Conservation (phyloP, 2,329 filamentous ascomycete genomes). For the Immersiporthe knoxdaviesiana region DNA sequence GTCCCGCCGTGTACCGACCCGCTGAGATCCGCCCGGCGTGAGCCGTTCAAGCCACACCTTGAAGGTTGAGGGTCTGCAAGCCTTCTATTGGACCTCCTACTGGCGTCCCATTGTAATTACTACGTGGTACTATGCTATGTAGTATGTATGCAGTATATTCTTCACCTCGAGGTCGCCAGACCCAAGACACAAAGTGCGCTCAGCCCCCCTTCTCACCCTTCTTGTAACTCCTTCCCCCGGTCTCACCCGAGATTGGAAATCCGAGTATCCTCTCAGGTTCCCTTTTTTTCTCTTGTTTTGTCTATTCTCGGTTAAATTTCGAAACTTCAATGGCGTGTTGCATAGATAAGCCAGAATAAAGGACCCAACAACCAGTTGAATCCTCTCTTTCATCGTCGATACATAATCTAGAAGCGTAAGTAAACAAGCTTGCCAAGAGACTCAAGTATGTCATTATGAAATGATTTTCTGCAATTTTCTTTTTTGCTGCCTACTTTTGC, state of each 20-base stretch:
- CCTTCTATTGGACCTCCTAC: background rate
- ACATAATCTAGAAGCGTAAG: background rate
- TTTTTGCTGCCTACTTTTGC: too few relatives aligned
- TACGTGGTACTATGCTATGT: background rate
- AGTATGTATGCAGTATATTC: too few relatives aligned
- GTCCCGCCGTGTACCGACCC: conserved; percentile 26
- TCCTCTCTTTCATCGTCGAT: background rate
- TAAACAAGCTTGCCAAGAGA: background rate
- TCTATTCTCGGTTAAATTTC: conserved; percentile 16
- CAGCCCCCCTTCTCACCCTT: background rate
- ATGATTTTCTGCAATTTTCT: too few relatives aligned
- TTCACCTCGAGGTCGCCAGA: background rate
- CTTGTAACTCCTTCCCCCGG: background rate
- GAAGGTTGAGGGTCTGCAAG: background rate
- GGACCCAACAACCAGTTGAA: background rate
- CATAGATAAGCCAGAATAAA: conserved; percentile 14
- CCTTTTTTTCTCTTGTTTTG: background rate
- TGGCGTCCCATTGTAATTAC: background rate
- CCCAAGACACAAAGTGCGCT: background rate
- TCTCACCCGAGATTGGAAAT: conserved; percentile 9
- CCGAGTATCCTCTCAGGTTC: background rate
- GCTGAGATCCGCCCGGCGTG: background rate
- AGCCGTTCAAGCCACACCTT: conserved; percentile 4
- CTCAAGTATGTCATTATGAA: too few relatives aligned
- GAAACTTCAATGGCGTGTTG: conserved; percentile 14